Evolutionary conservation across 371 early-diverging fungal species (phyloP).

Genomic region (Rhizopus microsporus): DNA sequence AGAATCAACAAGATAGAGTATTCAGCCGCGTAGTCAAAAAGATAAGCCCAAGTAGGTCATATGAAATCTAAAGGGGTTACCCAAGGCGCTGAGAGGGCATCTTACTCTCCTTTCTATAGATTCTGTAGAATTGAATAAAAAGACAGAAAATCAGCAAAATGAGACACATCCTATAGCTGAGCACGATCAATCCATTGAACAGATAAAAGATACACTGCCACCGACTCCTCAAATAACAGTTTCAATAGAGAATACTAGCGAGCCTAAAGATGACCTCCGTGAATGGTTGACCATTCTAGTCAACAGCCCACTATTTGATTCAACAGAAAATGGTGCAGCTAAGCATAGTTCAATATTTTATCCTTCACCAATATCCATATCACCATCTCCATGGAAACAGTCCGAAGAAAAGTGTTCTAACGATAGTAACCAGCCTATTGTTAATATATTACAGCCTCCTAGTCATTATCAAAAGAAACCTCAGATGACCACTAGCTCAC

Average conservation of each 20-base stretch:
- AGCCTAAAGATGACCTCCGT: background rate
- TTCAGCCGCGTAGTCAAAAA: background rate
- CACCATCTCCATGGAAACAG: background rate
- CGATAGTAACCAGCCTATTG: background rate
- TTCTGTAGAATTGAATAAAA: background rate
- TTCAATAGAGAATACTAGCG: background rate
- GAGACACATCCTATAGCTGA: too few species aligned
- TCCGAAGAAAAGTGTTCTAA: background rate
- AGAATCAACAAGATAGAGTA: background rate
- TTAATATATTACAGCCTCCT: background rate
- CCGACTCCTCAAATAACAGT: background rate
- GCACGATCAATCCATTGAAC: background rate
- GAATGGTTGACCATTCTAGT: background rate
- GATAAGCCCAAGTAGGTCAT: background rate
- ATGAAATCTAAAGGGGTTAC: background rate
- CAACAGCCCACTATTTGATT: background rate
- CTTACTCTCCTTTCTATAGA: background rate
- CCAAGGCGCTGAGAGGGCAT: background rate
- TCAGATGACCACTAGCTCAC: background rate
- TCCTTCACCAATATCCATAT: background rate
- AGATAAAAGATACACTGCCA: background rate
- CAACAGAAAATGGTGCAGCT: background rate
- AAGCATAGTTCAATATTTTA: background rate
- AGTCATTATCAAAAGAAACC: background rate
- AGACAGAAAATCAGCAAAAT: background rate